Evolutionary conservation across 257 asterid genomes (phyloP).

Genomic region (Echium plantagineum): DNA sequence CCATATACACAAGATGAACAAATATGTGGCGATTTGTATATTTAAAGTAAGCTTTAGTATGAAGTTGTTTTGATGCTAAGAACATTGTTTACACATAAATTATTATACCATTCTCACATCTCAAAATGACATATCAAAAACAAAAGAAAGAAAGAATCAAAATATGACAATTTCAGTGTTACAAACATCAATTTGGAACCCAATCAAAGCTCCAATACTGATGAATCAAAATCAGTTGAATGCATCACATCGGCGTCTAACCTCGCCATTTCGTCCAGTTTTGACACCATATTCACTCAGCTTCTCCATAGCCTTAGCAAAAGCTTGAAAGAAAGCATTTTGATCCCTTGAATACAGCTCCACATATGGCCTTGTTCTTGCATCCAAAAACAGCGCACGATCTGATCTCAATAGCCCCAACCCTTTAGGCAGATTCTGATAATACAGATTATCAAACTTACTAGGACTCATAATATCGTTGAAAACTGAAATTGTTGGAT

Average conservation of each 20-base stretch:
- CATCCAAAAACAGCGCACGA: conserved; percentile 46
- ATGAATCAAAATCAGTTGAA: conserved; percentile 25
- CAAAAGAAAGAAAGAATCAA: background rate
- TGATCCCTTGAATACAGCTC: conserved; percentile 49
- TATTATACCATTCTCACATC: background rate
- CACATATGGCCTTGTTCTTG: conserved; percentile 39
- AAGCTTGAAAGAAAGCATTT: conserved; percentile 55
- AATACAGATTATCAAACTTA: conserved; percentile 65
- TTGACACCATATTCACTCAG: conserved; percentile 50
- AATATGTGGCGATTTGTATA: background rate
- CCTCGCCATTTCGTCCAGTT: conserved; percentile 65
- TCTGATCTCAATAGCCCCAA: conserved; percentile 66
- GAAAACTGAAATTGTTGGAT: conserved; percentile 72
- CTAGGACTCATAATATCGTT: conserved; percentile 67
- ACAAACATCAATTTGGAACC: background rate
- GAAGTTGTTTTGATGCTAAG: background rate
- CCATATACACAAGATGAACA: background rate
- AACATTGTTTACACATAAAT: background rate
- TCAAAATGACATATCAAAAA: background rate
- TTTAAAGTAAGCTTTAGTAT: background rate
- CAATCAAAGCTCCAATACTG: background rate
- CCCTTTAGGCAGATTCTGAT: conserved; percentile 50
- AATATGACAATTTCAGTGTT: background rate
- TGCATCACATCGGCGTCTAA: conserved; percentile 85
- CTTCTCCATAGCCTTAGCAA: conserved; percentile 74